A percentile compares a stretch with the other conserved stretches of the same genome.
Conservation (phyloP, 495 filamentous ascomycete genomes). For the Talaromyces liani region DNA sequence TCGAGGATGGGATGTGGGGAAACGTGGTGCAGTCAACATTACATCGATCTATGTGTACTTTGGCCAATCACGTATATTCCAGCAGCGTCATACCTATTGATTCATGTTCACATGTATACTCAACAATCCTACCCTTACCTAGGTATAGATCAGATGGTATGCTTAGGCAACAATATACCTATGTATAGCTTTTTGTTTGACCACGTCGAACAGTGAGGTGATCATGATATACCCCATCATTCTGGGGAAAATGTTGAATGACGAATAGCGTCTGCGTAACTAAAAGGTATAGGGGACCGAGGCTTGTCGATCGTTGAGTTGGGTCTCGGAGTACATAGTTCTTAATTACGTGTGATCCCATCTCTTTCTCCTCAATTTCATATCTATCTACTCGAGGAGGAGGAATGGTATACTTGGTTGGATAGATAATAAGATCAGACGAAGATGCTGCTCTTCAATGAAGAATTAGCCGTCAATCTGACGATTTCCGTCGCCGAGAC, state of each 20-base stretch:
- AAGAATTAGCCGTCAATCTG: constrained; percentile 1
- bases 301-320: not conserved
- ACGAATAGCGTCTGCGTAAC: not conserved
- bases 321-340: not conserved
- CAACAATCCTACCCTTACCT: not conserved
- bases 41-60: not conserved
- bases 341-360: not conserved
- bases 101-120: not conserved
- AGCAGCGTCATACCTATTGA: not conserved
- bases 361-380: not conserved
- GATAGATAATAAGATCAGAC: not conserved
- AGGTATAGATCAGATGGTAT: not conserved
- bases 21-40: not conserved
- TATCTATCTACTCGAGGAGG: not conserved
- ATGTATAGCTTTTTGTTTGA: not conserved
- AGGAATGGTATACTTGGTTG: not conserved
- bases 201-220: not conserved
- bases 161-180: not conserved
- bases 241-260: not conserved
- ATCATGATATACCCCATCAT: not conserved
- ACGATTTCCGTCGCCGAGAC: not conserved
- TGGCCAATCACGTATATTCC: not conserved
- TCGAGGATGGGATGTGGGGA: not conserved
- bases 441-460: constrained; percentile 3
- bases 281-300: not conserved